A percentile compares a stretch with the other conserved stretches of the same genome.
Conservation (phyloP, 352 stramenopile species). For the Peronospora farinosa region DNA sequence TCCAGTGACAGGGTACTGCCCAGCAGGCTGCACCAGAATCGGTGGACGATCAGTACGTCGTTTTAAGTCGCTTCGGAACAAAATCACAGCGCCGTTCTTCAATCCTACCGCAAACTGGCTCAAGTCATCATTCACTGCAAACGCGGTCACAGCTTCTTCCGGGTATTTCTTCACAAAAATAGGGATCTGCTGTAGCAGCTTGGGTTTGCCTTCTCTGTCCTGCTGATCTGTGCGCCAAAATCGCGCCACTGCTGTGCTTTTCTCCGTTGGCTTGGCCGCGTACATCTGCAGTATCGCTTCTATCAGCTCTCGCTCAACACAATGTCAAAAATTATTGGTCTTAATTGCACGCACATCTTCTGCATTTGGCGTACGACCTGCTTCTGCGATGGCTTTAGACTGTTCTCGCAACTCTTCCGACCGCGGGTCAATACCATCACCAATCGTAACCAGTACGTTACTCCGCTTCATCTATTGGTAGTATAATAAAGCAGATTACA, state of each 20-base stretch:
- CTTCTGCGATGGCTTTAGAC: slow-evolving; percentile 74
- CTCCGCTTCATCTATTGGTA: slow-evolving; percentile 75
- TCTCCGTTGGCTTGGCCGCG: slow-evolving; percentile 51
- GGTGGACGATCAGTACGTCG: slow-evolving; percentile 60
- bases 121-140: slow-evolving; percentile 79
- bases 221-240: slow-evolving; percentile 87
- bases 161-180: slow-evolving; percentile 87
- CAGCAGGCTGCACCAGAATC: slow-evolving; percentile 68
- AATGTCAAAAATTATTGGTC: slow-evolving; percentile 1
- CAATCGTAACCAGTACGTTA: slow-evolving; percentile 82
- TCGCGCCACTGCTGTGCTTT: slow-evolving; percentile 69
- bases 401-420: slow-evolving; percentile 69
- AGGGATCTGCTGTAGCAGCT: slow-evolving; percentile 79
- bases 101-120: slow-evolving; percentile 74
- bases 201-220: slow-evolving; percentile 77
- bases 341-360: slow-evolving; percentile 41
- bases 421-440: slow-evolving; percentile 77
- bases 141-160: slow-evolving; percentile 81
- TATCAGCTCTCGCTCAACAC: not conserved
- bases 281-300: slow-evolving; percentile 40
- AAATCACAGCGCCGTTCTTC: slow-evolving; percentile 78
- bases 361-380: slow-evolving; percentile 44
- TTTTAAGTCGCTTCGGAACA: slow-evolving; percentile 78
- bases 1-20: slow-evolving; percentile 71
- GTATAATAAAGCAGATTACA: not conserved